Conservation (phyloP, 164 flowering plant genomes). For the Tetracentron sinense region DNA sequence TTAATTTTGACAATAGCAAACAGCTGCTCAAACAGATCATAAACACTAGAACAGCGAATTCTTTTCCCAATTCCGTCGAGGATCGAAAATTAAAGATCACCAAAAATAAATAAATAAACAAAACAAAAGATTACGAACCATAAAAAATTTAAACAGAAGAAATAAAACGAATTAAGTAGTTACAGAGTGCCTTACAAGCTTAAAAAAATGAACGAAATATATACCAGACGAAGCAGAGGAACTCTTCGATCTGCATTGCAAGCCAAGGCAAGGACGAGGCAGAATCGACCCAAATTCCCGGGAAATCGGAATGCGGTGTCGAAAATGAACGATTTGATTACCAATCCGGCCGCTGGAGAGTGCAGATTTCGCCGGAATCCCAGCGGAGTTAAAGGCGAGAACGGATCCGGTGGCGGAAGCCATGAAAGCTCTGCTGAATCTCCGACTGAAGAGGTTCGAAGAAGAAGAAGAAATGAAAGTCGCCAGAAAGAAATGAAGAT, state of each 20-base stretch:
- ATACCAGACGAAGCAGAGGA: slow-evolving; percentile 19
- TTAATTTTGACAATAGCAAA: too few species aligned
- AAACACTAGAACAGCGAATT: too few species aligned
- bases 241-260: slow-evolving; percentile 20
- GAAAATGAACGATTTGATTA: slow-evolving; percentile 9
- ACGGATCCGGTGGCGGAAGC: slow-evolving; percentile 11
- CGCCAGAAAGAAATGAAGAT: slow-evolving; percentile 11
- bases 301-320: background rate
- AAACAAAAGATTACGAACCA: background rate
- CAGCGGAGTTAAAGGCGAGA: slow-evolving; percentile 7
- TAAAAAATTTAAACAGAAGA: background rate
- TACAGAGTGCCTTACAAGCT: too few species aligned
- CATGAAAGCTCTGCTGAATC: slow-evolving; percentile 8
- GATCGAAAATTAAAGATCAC: too few species aligned
- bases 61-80: too few species aligned
- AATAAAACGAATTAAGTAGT: too few species aligned
- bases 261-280: slow-evolving; percentile 6
- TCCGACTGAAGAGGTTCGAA: background rate
- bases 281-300: background rate
- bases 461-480: slow-evolving; percentile 1
- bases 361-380: slow-evolving; percentile 5
- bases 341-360: background rate
- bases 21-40: too few species aligned
- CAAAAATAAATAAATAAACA: too few species aligned
- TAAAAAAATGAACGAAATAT: too few species aligned